These are phyloP conservation scores for Lignosus rhinocerotis DNA, from an alignment of 1,284 basidiomycete genomes.

Conservation along the genomic window DNA sequence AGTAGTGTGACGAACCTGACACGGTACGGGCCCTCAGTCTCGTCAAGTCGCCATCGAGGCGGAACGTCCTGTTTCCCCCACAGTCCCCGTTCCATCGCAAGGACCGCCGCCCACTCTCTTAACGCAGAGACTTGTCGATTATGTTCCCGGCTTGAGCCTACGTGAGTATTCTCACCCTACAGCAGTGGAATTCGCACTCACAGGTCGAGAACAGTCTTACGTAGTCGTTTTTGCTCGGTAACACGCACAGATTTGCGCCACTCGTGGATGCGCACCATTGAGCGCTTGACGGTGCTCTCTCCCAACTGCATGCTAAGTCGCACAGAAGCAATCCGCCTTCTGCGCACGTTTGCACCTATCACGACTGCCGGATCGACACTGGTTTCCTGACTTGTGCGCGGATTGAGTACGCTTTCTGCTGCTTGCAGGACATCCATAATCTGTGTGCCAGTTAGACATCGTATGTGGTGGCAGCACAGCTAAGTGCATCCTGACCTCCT, in stretches of 20 bases:
- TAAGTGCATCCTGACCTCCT: conserved; percentile 48
- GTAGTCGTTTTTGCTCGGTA: conserved; percentile 68
- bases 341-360: conserved; percentile 48
- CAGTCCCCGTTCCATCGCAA: conserved; percentile 74
- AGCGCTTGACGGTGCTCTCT: conserved; percentile 62
- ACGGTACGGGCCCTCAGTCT: conserved; percentile 86
- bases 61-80: conserved; percentile 63
- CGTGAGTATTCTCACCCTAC: background rate
- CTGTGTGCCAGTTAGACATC: conserved; percentile 32
- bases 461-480: background rate
- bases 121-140: conserved; percentile 64
- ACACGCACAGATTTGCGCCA: conserved; percentile 68
- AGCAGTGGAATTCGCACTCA: conserved; percentile 36
- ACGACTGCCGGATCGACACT: conserved; percentile 53
- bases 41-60: conserved; percentile 76
- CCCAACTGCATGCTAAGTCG: conserved; percentile 62
- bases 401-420: conserved; percentile 54
- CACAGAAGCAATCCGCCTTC: conserved; percentile 53
- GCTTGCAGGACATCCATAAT: conserved; percentile 57
- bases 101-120: conserved; percentile 56
- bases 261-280: conserved; percentile 59
- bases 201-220: conserved; percentile 73
- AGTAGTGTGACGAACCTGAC: conserved; percentile 69
- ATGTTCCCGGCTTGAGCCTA: conserved; percentile 57
- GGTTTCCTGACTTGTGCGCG: conserved; percentile 44